Evolutionary conservation across 2,329 filamentous ascomycete species (phyloP), one percentile per base, ranked within the genome.

Genomic region (Chrysoporthe deuterocubensis): DNA sequence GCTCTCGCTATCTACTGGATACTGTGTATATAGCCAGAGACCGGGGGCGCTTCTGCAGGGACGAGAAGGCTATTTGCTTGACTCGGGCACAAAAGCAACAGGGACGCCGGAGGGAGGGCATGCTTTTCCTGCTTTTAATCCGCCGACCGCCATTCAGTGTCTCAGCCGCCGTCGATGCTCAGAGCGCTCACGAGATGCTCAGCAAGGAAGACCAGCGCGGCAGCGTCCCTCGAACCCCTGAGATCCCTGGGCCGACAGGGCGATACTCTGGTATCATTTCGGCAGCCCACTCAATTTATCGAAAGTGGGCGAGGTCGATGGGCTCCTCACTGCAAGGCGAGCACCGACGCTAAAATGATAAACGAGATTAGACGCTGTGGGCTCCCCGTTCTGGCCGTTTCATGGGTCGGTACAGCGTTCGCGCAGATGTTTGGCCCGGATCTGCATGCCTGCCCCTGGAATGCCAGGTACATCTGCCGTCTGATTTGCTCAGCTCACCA

Each of bases 231-330:
- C 16, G 21, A 8, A 46, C 14, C 65, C 68, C 65, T 60, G 58
- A 65, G 58, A 32, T 46, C n/a, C 61, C 57, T 62, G 50, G 62
- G 64, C 60, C 62, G 26, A 26, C 57, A 59, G 37, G 57, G 34
- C 57, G 37, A 43, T 43, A 26, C 2, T 21, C 21, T 26, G 46
- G 57, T 54, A 69, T 69, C 66, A 69, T 69, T 43, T 69, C 68
- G 68, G 68, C 65, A 68, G 68, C 40, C 68, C 62, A 61, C 58
- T 32, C 67, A 67, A 64, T 69, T 65, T 58, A 67, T 69, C 57
- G 66, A 64, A 69, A 69, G 68, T 69, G 68, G 68, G 61, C 59
- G 64, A 52, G 62, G 42, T 65, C 50, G 66, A 40, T 65, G 66
- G 63, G 21, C 18, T 62, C 65, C 57, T 60, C 62, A 46, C 52